These are phyloP conservation scores for Psilocybe tampanensis DNA, from an alignment of 768 basidiomycete species.

Conservation along the genomic window DNA sequence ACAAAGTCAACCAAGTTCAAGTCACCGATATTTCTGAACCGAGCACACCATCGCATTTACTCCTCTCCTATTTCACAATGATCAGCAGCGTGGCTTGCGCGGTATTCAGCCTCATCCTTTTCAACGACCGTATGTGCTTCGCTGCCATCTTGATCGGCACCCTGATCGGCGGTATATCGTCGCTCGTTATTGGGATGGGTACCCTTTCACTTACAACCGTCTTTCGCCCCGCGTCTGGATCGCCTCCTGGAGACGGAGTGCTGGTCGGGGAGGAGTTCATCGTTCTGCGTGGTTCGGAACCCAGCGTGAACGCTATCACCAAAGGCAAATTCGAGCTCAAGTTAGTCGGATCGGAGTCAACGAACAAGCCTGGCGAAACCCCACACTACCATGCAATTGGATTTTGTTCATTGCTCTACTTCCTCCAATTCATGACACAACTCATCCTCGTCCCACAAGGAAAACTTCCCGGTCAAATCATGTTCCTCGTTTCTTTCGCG, in stretches of 20 bases:
- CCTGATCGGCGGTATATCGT: constrained; percentile 3
- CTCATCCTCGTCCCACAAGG: constrained; percentile 15
- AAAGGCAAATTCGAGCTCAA: constrained; percentile 7
- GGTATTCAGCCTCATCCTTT: constrained; percentile 3
- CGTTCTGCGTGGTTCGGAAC: constrained; percentile 5
- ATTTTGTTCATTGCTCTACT: neutral
- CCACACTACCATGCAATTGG: constrained; percentile 6
- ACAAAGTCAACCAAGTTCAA: neutral
- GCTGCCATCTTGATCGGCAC: constrained; percentile 7
- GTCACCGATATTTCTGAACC: neutral
- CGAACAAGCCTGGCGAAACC: neutral
- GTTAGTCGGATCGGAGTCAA: neutral
- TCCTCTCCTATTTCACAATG: constrained; percentile 3
- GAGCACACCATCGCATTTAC: neutral
- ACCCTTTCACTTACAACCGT: neutral
- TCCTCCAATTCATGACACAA: constrained; percentile 9
- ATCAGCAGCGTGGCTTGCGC: constrained; percentile 6
- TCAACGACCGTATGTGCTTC: constrained; percentile 10
- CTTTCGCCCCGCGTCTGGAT: neutral
- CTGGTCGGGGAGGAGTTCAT: constrained; percentile 4
- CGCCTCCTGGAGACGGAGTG: constrained; percentile 8
- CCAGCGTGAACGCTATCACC: constrained; percentile 6
- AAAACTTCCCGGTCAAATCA: constrained; percentile 7
- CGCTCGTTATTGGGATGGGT: constrained; percentile 1
- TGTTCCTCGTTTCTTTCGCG: constrained; percentile 12